Conservation (phyloP, 1,139 yeast species). For the Nadsonia commutata region DNA sequence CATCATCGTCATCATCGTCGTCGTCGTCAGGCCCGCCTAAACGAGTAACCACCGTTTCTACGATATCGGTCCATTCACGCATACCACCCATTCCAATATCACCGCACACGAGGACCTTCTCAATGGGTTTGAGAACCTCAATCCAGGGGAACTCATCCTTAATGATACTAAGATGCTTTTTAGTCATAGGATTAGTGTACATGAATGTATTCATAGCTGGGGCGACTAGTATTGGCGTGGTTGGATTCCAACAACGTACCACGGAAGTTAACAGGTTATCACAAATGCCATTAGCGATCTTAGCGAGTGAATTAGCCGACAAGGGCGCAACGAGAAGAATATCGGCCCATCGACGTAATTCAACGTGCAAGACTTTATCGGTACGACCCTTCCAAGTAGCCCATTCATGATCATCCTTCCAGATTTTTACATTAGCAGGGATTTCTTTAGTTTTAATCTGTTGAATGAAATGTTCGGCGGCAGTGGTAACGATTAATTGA, state of each 20-base stretch:
- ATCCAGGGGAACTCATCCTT: constrained; percentile 88
- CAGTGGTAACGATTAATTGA: constrained; percentile 71
- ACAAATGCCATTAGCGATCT: constrained; percentile 77
- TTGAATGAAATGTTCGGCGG: constrained; percentile 69
- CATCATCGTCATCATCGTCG: background rate
- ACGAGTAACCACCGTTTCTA: constrained; percentile 51
- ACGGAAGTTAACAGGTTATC: constrained; percentile 81
- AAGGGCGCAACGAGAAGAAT: constrained; percentile 76
- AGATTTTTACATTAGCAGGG: constrained; percentile 15
- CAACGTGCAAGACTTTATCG: constrained; percentile 88
- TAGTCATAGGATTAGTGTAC: constrained; percentile 76
- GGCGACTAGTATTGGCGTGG: constrained; percentile 73
- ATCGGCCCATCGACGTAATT: constrained; percentile 92
- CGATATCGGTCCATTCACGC: constrained; percentile 94
- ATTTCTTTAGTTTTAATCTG: background rate
- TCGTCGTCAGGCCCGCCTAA: constrained; percentile 18
- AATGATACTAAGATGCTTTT: constrained; percentile 59
- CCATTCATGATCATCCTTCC: constrained; percentile 94
- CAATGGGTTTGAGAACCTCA: constrained; percentile 77
- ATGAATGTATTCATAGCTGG: constrained; percentile 93
- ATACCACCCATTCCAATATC: constrained; percentile 97
- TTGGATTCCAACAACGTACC: constrained; percentile 86
- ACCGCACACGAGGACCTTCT: constrained; percentile 73
- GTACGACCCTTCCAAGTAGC: constrained; percentile 67
- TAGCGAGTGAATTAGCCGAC: constrained; percentile 84